phyloP scores from a whole-genome alignment of 2,329 filamentous ascomycete genomes.

The Fusarium sp. region DNA sequence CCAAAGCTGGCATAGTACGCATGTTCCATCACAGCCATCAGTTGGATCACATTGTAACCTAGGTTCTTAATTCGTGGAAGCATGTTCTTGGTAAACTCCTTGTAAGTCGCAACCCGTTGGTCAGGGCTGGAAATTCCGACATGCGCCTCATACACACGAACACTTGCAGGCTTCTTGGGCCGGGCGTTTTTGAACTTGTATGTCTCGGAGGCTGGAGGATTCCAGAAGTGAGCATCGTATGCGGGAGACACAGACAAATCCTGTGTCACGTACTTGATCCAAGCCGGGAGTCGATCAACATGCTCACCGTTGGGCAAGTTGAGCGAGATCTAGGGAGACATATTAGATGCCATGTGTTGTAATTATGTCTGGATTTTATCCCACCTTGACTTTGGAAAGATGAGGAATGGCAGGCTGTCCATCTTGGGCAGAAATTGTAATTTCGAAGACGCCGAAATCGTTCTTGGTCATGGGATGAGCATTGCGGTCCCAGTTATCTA shows the following conservation, averaged over 20 bases:
- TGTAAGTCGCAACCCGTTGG: slow-evolving; percentile 89
- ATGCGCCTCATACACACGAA: slow-evolving; percentile 98
- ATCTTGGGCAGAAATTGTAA: slow-evolving; percentile 76
- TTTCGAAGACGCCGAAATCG: slow-evolving; percentile 86
- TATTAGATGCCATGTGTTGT: slow-evolving; percentile 6
- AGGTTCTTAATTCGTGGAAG: slow-evolving; percentile 88
- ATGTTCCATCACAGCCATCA: slow-evolving; percentile 99
- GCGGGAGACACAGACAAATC: slow-evolving; percentile 88
- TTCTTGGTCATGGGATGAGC: slow-evolving; percentile 90
- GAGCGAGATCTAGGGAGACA: slow-evolving; percentile 75
- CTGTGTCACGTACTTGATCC: slow-evolving; percentile 98
- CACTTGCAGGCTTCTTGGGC: slow-evolving; percentile 84
- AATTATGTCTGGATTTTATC: slow-evolving; percentile 9
- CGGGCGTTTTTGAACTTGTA: slow-evolving; percentile 87
- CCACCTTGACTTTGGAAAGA: slow-evolving; percentile 94
- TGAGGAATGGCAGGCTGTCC: slow-evolving; percentile 86
- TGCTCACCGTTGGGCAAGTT: slow-evolving; percentile 81
- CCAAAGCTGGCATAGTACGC: slow-evolving; percentile 99
- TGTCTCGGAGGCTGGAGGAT: slow-evolving; percentile 78
- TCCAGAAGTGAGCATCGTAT: slow-evolving; percentile 98
- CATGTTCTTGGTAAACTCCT: slow-evolving; percentile 94
- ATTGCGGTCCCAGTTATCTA: slow-evolving; percentile 86
- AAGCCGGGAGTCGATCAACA: slow-evolving; percentile 89
- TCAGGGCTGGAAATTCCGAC: slow-evolving; percentile 97
- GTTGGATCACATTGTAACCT: slow-evolving; percentile 96